Conservation (phyloP, 2,329 filamentous ascomycete genomes). For the Hypoxylon sp. region DNA sequence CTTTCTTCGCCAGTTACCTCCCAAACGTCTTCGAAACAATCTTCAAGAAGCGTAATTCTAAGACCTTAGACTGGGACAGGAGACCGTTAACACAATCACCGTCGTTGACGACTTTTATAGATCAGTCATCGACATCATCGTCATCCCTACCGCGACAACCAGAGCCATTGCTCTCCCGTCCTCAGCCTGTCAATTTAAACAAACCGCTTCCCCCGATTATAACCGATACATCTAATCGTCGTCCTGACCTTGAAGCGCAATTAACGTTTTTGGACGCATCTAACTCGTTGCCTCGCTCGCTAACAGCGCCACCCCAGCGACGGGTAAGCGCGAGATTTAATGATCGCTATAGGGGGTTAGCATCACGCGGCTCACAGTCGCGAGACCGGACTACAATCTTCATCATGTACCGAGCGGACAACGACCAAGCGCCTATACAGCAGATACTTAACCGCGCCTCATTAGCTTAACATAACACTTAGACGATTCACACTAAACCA, state of each 20-base stretch:
- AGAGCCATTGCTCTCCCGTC: constrained; percentile 20
- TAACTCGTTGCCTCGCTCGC: background rate
- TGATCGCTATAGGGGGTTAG: constrained; percentile 17
- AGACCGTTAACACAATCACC: constrained; percentile 20
- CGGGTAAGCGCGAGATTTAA: constrained; percentile 27
- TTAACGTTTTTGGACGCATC: background rate
- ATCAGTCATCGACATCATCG: constrained; percentile 32
- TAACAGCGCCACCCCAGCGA: constrained; percentile 17
- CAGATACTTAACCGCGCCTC: constrained; percentile 20
- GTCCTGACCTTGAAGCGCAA: constrained; percentile 17
- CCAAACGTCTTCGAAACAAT: constrained; percentile 45
- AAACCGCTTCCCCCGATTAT: constrained; percentile 53
- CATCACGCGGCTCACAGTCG: constrained; percentile 13
- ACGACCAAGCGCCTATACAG: constrained; percentile 16
- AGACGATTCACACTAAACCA: background rate
- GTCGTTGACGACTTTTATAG: constrained; percentile 40
- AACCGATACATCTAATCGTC: constrained; percentile 22
- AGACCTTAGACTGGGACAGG: constrained; percentile 29
- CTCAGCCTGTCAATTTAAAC: constrained; percentile 46
- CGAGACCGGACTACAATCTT: constrained; percentile 45
- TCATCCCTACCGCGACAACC: constrained; percentile 33
- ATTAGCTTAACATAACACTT: constrained; percentile 8
- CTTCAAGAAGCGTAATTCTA: constrained; percentile 25
- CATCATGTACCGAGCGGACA: constrained; percentile 45
- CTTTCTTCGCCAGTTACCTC: constrained; percentile 59